Conservation (phyloP, 2,329 filamentous ascomycete species). For the Chalara sp. region DNA sequence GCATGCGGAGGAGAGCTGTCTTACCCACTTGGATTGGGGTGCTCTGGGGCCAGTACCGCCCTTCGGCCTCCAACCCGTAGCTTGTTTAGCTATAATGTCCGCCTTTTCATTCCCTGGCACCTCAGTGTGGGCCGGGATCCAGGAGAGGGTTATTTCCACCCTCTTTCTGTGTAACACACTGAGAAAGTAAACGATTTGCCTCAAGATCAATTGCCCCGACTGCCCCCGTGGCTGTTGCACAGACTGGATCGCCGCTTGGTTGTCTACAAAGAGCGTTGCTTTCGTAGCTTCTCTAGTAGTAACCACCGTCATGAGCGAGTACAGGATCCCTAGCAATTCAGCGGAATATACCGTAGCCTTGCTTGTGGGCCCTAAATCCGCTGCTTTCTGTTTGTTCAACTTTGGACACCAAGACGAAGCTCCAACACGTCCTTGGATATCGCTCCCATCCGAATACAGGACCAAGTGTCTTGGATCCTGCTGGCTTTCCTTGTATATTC, state of each 20-base stretch:
- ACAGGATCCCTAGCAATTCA: too few relatives aligned
- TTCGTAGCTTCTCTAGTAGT: too few relatives aligned
- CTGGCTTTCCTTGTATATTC: background rate
- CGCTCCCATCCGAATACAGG: background rate
- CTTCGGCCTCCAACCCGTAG: background rate
- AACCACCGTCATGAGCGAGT: too few relatives aligned
- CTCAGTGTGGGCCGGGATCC: constrained; percentile 1
- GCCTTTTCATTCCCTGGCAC: constrained; percentile 1
- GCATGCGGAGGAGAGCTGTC: background rate
- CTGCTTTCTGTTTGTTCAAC: background rate
- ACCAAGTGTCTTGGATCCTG: background rate
- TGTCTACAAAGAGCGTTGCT: constrained; percentile 1
- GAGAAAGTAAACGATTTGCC: constrained; percentile 1
- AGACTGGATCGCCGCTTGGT: constrained; percentile 1
- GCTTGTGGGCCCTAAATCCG: background rate
- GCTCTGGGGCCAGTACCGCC: background rate
- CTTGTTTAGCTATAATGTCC: constrained; percentile 1
- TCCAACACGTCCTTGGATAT: background rate
- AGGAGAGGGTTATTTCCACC: background rate
- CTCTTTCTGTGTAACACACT: background rate
- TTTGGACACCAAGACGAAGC: background rate
- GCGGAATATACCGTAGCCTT: background rate
- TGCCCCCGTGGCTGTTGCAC: background rate
- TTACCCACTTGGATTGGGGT: constrained; percentile 1
- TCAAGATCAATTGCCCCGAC: constrained; percentile 1